phyloP scores from a whole-genome alignment of 768 basidiomycete genomes.

The Serendipita vermifera region DNA sequence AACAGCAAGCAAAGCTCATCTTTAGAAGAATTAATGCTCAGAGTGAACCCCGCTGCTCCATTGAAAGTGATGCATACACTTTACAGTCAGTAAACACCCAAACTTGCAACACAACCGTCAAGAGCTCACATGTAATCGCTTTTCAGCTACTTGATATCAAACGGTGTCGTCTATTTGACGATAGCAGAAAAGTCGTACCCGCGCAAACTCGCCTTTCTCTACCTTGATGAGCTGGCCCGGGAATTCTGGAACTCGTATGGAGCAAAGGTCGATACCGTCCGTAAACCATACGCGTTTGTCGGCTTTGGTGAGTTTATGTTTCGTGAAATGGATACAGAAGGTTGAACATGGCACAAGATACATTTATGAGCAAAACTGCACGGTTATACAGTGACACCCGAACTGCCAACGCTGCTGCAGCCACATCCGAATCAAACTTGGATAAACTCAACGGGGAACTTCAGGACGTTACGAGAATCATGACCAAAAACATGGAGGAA shows the following conservation, averaged over 20 bases:
- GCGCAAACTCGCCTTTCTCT: conserved; percentile 92
- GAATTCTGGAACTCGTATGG: conserved; percentile 92
- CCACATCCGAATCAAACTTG: conserved; percentile 38
- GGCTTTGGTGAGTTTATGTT: conserved; percentile 69
- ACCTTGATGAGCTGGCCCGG: conserved; percentile 91
- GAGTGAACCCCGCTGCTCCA: conserved; percentile 90
- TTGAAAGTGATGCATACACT: conserved; percentile 91
- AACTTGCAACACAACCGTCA: not conserved
- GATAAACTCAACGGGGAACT: conserved; percentile 91
- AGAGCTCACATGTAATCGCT: not conserved
- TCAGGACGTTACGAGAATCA: conserved; percentile 95
- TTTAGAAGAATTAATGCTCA: conserved; percentile 90
- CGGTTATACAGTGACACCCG: conserved; percentile 90
- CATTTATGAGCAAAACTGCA: conserved; percentile 97
- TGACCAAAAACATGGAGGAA: conserved; percentile 99
- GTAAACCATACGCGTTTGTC: conserved; percentile 98
- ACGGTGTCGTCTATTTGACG: conserved; percentile 89
- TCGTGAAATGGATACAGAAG: no score
- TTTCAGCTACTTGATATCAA: conserved; percentile 79
- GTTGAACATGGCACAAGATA: conserved; percentile 56
- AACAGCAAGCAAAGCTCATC: conserved; percentile 94
- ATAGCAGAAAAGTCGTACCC: conserved; percentile 97
- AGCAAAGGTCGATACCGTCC: conserved; percentile 76
- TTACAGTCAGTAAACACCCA: conserved; percentile 57
- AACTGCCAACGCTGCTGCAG: conserved; percentile 54